A percentile compares a stretch with the other conserved stretches of the same genome.
Conservation (phyloP, 2,329 filamentous ascomycete genomes). For the Sclerotinia subarctica region DNA sequence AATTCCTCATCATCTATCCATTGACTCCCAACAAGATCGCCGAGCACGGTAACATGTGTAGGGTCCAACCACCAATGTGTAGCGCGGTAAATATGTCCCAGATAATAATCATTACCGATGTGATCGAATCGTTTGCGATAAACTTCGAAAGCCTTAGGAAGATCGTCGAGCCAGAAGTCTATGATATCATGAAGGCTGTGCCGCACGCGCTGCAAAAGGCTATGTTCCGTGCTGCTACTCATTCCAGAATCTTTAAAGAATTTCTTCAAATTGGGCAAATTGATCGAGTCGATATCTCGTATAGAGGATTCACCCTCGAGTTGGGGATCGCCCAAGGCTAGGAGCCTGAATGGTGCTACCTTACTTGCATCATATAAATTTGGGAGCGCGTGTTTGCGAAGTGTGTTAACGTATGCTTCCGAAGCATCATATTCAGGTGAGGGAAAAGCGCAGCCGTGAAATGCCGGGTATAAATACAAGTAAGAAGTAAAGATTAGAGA, state of each 20-base stretch:
- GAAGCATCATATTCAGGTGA: slow-evolving; percentile 32
- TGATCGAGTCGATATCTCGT: slow-evolving; percentile 52
- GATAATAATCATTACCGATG: slow-evolving; percentile 89
- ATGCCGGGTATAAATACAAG: slow-evolving; percentile 83
- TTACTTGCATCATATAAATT: slow-evolving; percentile 28
- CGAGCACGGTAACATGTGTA: slow-evolving; percentile 83
- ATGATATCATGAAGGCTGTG: slow-evolving; percentile 56
- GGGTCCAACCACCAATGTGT: slow-evolving; percentile 80
- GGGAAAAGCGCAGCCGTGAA: slow-evolving; percentile 79
- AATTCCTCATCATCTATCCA: slow-evolving; percentile 92
- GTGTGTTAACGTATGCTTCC: slow-evolving; percentile 33
- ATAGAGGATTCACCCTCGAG: slow-evolving; percentile 89
- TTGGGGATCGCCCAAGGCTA: slow-evolving; percentile 88
- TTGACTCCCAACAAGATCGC: slow-evolving; percentile 89
- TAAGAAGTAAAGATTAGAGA: slow-evolving; percentile 69
- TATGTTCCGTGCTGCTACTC: slow-evolving; percentile 44
- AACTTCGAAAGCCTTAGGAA: slow-evolving; percentile 63
- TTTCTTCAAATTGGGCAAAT: slow-evolving; percentile 52
- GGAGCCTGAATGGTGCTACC: slow-evolving; percentile 75
- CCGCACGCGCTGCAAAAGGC: slow-evolving; percentile 51
- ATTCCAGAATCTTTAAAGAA: slow-evolving; percentile 33
- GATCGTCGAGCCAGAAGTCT: slow-evolving; percentile 63
- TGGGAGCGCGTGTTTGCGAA: slow-evolving; percentile 30
- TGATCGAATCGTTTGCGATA: slow-evolving; percentile 80
- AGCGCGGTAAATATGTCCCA: slow-evolving; percentile 86